A percentile compares a stretch with the other conserved stretches of the same genome.
phyloP scores from a whole-genome alignment of 176 grass and related monocot species.

The Bothriochloa decipiens region DNA sequence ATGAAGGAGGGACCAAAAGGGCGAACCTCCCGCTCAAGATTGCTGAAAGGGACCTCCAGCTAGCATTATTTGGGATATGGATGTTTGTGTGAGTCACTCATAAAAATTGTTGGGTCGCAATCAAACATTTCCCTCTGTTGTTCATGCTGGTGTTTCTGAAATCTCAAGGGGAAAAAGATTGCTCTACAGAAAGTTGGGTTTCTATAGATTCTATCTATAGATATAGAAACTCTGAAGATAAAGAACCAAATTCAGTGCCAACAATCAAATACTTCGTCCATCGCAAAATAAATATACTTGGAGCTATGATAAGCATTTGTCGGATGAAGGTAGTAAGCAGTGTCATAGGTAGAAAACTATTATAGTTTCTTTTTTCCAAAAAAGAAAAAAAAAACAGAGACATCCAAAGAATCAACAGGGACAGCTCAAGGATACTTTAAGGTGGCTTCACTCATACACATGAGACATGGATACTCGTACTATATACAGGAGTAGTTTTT shows the following conservation, averaged over 20 bases:
- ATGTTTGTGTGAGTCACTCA: neutral
- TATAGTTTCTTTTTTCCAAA: neutral
- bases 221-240: neutral
- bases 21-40: neutral
- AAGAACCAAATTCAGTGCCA: neutral
- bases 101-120: slow-evolving; percentile 40
- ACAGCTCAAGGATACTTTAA: slow-evolving; percentile 6
- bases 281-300: neutral
- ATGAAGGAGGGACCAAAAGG: slow-evolving; percentile 16
- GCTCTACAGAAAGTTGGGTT: neutral
- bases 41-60: slow-evolving; percentile 28
- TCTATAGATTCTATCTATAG: neutral
- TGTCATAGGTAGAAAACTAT: neutral
- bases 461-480: neutral
- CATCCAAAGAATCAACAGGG: neutral
- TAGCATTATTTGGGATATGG: slow-evolving; percentile 38
- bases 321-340: neutral
- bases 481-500: neutral
- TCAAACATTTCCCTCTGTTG: neutral
- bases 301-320: neutral
- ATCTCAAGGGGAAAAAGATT: neutral
- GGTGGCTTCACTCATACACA: neutral
- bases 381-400: neutral
- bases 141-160: neutral
- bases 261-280: neutral